Percentiles rank a stretch among this genome's conserved stretches.
Evolutionary conservation across 2,329 filamentous ascomycete genomes (phyloP).

Genomic region (Chaetoscypha palmicola): DNA sequence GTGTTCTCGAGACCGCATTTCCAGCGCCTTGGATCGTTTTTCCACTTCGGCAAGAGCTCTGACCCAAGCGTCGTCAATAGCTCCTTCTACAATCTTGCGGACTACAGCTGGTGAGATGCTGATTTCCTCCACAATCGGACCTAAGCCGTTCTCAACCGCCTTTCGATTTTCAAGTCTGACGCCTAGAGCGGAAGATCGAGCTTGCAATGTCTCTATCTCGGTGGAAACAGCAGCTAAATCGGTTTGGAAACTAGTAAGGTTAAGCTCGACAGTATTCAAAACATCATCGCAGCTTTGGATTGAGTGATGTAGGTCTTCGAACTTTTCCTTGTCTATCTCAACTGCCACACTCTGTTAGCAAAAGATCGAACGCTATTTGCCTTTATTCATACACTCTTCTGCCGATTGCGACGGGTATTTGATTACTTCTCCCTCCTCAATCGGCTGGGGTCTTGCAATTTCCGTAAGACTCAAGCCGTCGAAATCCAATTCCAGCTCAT

Average conservation of each 20-base stretch:
- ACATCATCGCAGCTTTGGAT: constrained; percentile 90
- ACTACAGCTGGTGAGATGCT: constrained; percentile 81
- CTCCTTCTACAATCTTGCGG: constrained; percentile 76
- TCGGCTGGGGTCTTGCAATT: constrained; percentile 15
- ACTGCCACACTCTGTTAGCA: constrained; percentile 40
- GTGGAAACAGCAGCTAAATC: constrained; percentile 88
- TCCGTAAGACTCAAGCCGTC: constrained; percentile 68
- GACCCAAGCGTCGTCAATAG: constrained; percentile 85
- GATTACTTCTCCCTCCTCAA: constrained; percentile 11
- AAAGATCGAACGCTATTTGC: constrained; percentile 9
- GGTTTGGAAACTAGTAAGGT: constrained; percentile 85
- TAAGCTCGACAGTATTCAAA: constrained; percentile 84
- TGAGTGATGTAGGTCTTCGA: constrained; percentile 83
- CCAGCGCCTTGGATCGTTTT: constrained; percentile 64
- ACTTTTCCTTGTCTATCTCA: constrained; percentile 74
- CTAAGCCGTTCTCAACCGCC: constrained; percentile 79
- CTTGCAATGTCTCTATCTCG: constrained; percentile 90
- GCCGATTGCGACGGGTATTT: constrained; percentile 52
- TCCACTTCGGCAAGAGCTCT: constrained; percentile 79
- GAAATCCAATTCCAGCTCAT: constrained; percentile 70
- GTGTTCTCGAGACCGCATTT: constrained; percentile 55
- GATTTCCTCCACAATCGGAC: constrained; percentile 84
- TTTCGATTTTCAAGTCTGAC: constrained; percentile 82
- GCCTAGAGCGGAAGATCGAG: constrained; percentile 75
- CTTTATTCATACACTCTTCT: constrained; percentile 59